phyloP scores from a whole-genome alignment of 352 stramenopile species.

The Elongisporangium anandrum region DNA sequence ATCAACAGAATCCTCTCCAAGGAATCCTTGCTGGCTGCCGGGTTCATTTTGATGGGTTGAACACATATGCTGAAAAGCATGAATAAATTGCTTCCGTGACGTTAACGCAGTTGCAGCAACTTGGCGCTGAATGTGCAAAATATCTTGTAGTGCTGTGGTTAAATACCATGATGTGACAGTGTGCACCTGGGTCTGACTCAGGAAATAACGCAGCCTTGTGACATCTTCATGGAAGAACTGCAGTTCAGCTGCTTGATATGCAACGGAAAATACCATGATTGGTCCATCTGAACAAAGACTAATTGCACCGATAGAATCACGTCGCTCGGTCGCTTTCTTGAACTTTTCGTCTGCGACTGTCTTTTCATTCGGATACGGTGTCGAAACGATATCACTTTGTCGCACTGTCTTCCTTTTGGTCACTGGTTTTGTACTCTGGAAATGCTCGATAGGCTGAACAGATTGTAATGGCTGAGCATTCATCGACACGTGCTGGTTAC shows the following conservation, averaged over 20 bases:
- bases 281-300: constrained; percentile 66
- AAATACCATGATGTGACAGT: constrained; percentile 33
- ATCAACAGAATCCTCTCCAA: constrained; percentile 60
- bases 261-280: constrained; percentile 80
- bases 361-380: constrained; percentile 40
- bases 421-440: constrained; percentile 38
- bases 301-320: constrained; percentile 35
- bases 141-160: constrained; percentile 25
- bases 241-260: constrained; percentile 59
- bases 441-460: constrained; percentile 54
- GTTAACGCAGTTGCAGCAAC: constrained; percentile 27
- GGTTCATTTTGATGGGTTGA: constrained; percentile 3
- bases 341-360: constrained; percentile 3
- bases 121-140: constrained; percentile 14
- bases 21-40: constrained; percentile 17
- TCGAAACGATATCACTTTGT: constrained; percentile 80
- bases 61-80: constrained; percentile 48
- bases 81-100: constrained; percentile 39
- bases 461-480: constrained; percentile 36
- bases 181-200: constrained; percentile 65
- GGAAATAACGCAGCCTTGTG: constrained; percentile 49
- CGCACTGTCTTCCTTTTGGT: constrained; percentile 68
- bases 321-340: constrained; percentile 6
- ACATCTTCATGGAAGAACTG: constrained; percentile 85
- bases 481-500: constrained; percentile 28